Base-by-base conservation (phyloP, 2,329 filamentous ascomycete genomes). In the Elsinoe ampelina region DNA sequence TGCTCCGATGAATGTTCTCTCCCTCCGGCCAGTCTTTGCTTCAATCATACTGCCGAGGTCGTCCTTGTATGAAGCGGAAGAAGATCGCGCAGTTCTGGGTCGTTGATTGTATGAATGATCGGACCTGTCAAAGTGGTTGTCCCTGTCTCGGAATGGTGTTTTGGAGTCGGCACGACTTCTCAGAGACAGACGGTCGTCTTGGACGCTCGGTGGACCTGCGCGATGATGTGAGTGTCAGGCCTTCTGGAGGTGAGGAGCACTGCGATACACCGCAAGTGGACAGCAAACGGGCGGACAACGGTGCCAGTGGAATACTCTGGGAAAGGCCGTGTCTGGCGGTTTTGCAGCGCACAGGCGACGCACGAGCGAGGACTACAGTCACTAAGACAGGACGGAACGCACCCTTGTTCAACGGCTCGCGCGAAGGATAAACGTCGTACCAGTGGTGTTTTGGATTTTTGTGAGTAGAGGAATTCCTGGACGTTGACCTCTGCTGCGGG, bases 1-100 rank as follows among this genome's bases (percentile, higher is more conserved):
- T 69, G 84, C 90, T 45, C 93, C 93, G 56, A 97, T 87, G 73
- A 96, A 97, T 1, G 92, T 98, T 68, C 93, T 82, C 73, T 97
- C 92, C 67, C 91, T 81, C 68, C 93, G 82, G 62, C 84, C 61
- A 15, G 50, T 35, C 39, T 65, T 64, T 26, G 64, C 58, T 55
- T 65, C 64, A 52, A 68, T 63, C 67, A 70, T 70, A 55, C 64
- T 67, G 63, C 60, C 61, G 45, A 63, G 63, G 55, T 65, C 62
- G 51, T 60, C 55, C 61, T 59, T 54, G 58, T 58, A 42, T 55
- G 50, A 38, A 62, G 59, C 58, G 56, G 60, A 50, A 42, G 59
- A 57, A 35, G 55, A 51, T 56, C 56, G 47, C 36, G 58, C 48
- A 50, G 47, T 55, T 48, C 51, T 57, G 36, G 59, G 58, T 61